These are phyloP conservation scores for Rhododendron vialii DNA, from an alignment of 148 eudicot species.

Conservation along the genomic window DNA sequence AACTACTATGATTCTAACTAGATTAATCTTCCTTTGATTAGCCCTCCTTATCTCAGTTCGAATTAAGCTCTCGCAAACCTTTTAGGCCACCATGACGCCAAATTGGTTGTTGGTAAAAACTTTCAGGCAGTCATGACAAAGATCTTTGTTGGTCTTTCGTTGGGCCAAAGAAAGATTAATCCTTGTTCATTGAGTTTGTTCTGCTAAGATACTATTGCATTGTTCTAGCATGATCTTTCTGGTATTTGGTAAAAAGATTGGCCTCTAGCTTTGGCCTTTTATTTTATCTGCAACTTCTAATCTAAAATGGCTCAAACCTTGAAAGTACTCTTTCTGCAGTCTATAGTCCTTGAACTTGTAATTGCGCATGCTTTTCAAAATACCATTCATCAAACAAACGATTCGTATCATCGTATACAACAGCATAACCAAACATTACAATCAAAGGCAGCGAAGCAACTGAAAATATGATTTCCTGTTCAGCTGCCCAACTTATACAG, in stretches of 20 bases:
- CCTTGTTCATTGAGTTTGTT: not conserved
- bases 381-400: not conserved
- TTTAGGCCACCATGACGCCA: not conserved
- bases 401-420: not conserved
- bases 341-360: not conserved
- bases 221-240: not conserved
- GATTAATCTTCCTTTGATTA: not conserved
- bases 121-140: no score
- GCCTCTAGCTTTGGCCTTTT: not conserved
- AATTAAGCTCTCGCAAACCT: not conserved
- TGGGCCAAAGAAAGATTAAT: not conserved
- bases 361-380: not conserved
- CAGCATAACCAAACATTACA: conserved; percentile 6
- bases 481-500: not conserved
- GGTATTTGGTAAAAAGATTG: not conserved
- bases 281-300: not conserved
- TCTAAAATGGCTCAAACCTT: not conserved
- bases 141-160: no score
- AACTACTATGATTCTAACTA: no score
- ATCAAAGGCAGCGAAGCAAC: conserved; percentile 10
- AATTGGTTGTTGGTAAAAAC: not conserved
- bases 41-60: not conserved
- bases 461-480: not conserved
- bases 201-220: not conserved
- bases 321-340: not conserved